Percentiles rank a stretch among this genome's conserved stretches.
Conservation (phyloP, 2,329 filamentous ascomycete species). For the Didymella pomorum region DNA sequence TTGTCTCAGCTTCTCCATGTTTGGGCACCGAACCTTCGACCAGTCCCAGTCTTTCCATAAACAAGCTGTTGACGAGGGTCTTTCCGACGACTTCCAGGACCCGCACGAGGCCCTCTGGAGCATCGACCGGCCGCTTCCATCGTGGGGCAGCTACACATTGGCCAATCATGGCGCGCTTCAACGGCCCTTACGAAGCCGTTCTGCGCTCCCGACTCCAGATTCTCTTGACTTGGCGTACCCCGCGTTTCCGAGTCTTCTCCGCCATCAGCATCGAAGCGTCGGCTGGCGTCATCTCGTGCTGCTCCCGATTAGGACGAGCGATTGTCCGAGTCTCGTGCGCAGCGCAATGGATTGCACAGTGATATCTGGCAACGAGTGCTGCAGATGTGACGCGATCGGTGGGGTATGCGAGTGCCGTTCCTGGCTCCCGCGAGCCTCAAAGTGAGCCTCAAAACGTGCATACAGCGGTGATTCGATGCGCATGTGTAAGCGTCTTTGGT, state of each 20-base stretch:
- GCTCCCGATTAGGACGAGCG: conserved; percentile 12
- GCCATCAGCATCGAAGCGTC: conserved; percentile 3
- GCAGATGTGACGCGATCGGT: conserved; percentile 2
- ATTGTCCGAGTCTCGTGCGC: conserved; percentile 22
- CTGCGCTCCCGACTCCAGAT: conserved; percentile 30
- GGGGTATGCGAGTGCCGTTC: conserved; percentile 8
- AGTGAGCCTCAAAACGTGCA: conserved; percentile 8
- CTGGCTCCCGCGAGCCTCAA: conserved; percentile 3
- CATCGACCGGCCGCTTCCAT: conserved; percentile 13
- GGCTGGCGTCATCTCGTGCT: conserved; percentile 12
- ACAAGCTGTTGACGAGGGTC: conserved; percentile 4
- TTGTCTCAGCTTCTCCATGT: background rate
- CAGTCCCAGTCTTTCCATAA: background rate
- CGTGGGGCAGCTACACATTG: conserved; percentile 11
- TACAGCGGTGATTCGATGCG: conserved; percentile 4
- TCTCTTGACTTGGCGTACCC: conserved; percentile 30
- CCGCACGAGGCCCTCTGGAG: conserved; percentile 21
- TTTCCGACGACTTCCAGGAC: conserved; percentile 20
- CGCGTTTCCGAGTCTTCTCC: conserved; percentile 32
- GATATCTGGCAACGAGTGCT: background rate
- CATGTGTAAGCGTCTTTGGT: conserved; percentile 11
- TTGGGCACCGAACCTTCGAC: background rate
- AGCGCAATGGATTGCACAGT: background rate
- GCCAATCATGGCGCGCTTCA: conserved; percentile 26
- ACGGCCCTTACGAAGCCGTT: conserved; percentile 26